A percentile compares a stretch with the other conserved stretches of the same genome.
These are phyloP conservation scores for Beta macrorhiza DNA, from an alignment of 179 eudicot species.

Conservation along the genomic window DNA sequence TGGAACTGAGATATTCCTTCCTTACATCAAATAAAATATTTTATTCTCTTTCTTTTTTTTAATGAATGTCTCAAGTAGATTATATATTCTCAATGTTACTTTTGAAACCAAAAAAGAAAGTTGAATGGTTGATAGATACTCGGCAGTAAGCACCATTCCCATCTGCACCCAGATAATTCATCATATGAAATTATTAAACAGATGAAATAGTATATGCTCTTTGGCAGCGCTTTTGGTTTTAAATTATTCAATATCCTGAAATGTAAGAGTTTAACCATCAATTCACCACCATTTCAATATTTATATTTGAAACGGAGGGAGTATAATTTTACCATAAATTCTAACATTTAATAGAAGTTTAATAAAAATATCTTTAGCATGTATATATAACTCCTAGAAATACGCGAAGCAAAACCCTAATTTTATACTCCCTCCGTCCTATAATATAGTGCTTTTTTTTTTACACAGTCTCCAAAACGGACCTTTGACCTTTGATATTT, in stretches of 20 bases:
- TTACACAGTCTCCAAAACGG: too few species aligned
- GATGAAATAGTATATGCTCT: conserved; percentile 36
- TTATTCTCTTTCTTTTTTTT: conserved; percentile 34
- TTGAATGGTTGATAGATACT: conserved; percentile 63
- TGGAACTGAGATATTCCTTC: conserved; percentile 74
- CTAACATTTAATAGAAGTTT: background rate
- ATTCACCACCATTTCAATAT: too few species aligned
- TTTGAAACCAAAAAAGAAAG: conserved; percentile 51
- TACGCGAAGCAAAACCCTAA: too few species aligned
- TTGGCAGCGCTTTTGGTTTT: background rate
- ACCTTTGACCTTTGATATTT: too few species aligned
- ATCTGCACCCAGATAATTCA: conserved; percentile 1
- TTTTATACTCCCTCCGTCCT: too few species aligned
- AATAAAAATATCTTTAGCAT: too few species aligned
- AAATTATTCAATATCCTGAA: background rate
- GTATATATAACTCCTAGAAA: too few species aligned
- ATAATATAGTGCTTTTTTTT: too few species aligned
- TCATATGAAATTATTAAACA: background rate
- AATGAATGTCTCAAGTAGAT: conserved; percentile 44
- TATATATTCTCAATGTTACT: conserved; percentile 57
- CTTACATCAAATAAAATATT: conserved; percentile 46
- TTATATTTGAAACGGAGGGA: too few species aligned
- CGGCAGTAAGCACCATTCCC: conserved; percentile 35
- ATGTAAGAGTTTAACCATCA: too few species aligned
- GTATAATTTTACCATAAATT: background rate